phyloP scores from a whole-genome alignment of 305 asterid species.

The Salvia sclarea region DNA sequence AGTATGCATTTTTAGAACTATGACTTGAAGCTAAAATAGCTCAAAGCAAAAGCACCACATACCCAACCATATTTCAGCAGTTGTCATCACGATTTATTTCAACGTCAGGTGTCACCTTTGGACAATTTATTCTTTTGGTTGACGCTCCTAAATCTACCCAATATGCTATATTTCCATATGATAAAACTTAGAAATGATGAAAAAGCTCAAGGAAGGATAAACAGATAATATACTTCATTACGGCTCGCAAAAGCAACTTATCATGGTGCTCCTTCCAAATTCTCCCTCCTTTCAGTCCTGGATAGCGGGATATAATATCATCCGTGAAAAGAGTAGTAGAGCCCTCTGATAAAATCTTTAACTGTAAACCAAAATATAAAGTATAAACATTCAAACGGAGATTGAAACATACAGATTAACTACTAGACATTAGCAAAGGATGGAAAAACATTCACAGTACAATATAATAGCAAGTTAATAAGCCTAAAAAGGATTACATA shows the following conservation, averaged over 20 bases:
- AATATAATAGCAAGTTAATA: constrained; percentile 9
- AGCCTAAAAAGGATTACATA: constrained; percentile 13
- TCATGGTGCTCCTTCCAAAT: constrained; percentile 93
- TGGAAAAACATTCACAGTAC: constrained; percentile 17
- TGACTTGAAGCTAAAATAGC: constrained; percentile 10
- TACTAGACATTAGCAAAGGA: constrained; percentile 19
- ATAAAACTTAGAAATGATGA: not conserved
- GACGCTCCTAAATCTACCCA: not conserved
- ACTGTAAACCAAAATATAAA: constrained; percentile 53
- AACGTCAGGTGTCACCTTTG: not conserved
- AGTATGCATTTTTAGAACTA: not conserved
- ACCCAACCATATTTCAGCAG: constrained; percentile 26
- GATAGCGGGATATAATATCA: constrained; percentile 67
- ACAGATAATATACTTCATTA: constrained; percentile 57
- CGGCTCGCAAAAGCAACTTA: constrained; percentile 74
- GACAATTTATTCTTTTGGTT: constrained; percentile 6
- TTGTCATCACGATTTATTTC: constrained; percentile 26
- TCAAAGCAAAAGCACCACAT: constrained; percentile 19
- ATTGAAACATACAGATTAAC: constrained; percentile 22
- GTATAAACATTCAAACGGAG: constrained; percentile 31
- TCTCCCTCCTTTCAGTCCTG: constrained; percentile 84
- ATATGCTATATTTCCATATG: constrained; percentile 15
- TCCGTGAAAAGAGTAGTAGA: constrained; percentile 60
- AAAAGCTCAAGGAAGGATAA: constrained; percentile 15
- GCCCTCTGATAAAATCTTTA: constrained; percentile 52